phyloP scores from a whole-genome alignment of 768 basidiomycete genomes.

The Boletus insuetus region DNA sequence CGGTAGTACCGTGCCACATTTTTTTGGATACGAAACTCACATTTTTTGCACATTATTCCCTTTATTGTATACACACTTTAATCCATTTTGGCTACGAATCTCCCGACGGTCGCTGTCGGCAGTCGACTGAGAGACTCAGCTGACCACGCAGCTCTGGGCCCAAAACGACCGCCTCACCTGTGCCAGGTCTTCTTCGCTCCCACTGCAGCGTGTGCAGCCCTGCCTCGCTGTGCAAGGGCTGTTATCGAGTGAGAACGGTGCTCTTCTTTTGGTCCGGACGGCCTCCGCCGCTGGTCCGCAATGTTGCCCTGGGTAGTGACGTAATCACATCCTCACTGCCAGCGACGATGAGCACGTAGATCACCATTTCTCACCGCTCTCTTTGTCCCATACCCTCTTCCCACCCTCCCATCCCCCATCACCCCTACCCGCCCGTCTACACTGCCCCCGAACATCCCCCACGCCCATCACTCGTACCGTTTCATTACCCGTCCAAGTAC shows the following conservation, averaged over 20 bases:
- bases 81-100: conserved; percentile 3
- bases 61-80: background rate
- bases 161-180: too few relatives aligned
- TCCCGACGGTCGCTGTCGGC: conserved; percentile 4
- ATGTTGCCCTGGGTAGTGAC: conserved; percentile 8
- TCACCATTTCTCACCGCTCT: background rate
- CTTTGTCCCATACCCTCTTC: background rate
- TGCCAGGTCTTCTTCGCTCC: conserved; percentile 4
- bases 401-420: background rate
- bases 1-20: conserved; percentile 33
- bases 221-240: too few relatives aligned
- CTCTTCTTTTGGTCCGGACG: conserved; percentile 18
- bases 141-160: conserved; percentile 12
- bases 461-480: background rate
- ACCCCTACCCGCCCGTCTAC: background rate
- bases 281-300: conserved; percentile 12
- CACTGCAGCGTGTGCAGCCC: background rate
- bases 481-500: too few relatives aligned
- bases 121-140: background rate
- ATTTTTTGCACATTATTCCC: conserved; percentile 10
- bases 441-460: background rate
- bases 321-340: conserved; percentile 23
- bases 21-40: conserved; percentile 29
- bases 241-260: too few relatives aligned
- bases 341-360: conserved; percentile 21